Evolutionary conservation across 2,329 filamentous ascomycete genomes (phyloP), one percentile per base, ranked within the genome.

Genomic region (Colletotrichum liriopes): DNA sequence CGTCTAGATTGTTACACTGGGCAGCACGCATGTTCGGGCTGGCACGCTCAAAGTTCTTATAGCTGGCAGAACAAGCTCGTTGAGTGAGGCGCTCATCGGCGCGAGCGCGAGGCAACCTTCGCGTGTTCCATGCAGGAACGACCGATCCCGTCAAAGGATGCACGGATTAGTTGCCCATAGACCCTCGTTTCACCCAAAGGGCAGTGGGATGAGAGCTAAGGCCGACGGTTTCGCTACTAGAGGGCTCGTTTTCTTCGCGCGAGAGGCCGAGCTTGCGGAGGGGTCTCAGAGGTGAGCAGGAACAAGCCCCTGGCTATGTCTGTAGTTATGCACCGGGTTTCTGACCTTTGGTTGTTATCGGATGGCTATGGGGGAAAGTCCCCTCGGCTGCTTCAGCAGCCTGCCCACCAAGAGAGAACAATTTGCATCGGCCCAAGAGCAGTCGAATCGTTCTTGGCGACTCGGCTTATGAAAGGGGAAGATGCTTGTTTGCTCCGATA

Each of bases 201-300:
- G 16, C 18, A 32, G 56, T 11, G 39, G 39, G 23, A 16, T 11
- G 16, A 1, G 29, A 20, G 37, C 55, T 29, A 12, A 26, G 20
- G n/a, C 39, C 26, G n/a, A 18, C n/a, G n/a, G 35, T 7, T 47
- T 43, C 45, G 54, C 41, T 60, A 29, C 14, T 23, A 8, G n/a
- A 26, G 41, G 51, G 54, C 32, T 55, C 35, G 32, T 32, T 32
- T 16, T 23, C 35, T 52, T 41, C 32, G 29, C 67, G 67, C 67
- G 67, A 71, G 12, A 65, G 35, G 56, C 67, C 64, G 67, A 71
- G 56, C 32, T 56, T 64, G 11, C 56, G 45, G 55, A 45, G n/a
- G 26, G 45, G 23, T 35, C n/a, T 26, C 23, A 23, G 45, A 37
- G 23, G 29, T 35, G 12, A 37, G 18, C 5, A 49, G 29, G 43